Base-by-base conservation (phyloP, 2,329 filamentous ascomycete genomes). In the Venturia pyrina region DNA sequence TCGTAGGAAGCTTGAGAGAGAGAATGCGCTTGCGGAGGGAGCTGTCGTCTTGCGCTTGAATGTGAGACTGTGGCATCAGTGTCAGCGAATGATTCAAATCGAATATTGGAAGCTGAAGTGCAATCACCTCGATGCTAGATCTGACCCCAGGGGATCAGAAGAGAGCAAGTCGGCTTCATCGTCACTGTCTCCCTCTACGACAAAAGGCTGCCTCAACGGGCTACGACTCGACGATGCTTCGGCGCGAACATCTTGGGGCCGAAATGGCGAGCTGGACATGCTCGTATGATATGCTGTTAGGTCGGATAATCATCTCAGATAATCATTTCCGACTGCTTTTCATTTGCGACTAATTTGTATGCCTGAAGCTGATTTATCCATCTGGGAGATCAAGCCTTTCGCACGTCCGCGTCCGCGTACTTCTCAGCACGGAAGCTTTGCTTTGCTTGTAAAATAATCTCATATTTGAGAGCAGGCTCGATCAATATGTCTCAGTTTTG, bases 41-140 rank as follows among this genome's bases (percentile, higher is more conserved):
- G 72, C 70, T 68, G 81, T 88, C 70, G 85, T 82, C 69, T 85
- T 88, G 72, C 89, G 86, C 79, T 90, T 91, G 78, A 91, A 91
- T 43, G 88, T 89, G 64, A 89, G 77, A 37, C 78, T 80, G 53
- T 13, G 10, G n/a, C 28, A 48, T 24, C 44, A 11, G 15, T 65
- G 34, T 41, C 15, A 43, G 28, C 53, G 17, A 32, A 50, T 28
- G 28, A 50, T 19, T n/a, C 19, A 3, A 13, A 32, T 40, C 19
- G 50, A 8, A 3, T 19, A 15, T 43, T 11, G n/a, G n/a, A 40
- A 50, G 50, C 34, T 61, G 44, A 15, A 65, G 15, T 21, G 40
- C 28, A 66, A 70, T 28, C 73, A 79, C 78, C 73, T 73, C 46
- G 83, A 79, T 65, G 78, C 76, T 43, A 83, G 72, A 56, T 80